Evolutionary conservation across 106 monocot genomes (phyloP), one percentile per base, ranked within the genome.

Genomic region (Chionographis japonica): DNA sequence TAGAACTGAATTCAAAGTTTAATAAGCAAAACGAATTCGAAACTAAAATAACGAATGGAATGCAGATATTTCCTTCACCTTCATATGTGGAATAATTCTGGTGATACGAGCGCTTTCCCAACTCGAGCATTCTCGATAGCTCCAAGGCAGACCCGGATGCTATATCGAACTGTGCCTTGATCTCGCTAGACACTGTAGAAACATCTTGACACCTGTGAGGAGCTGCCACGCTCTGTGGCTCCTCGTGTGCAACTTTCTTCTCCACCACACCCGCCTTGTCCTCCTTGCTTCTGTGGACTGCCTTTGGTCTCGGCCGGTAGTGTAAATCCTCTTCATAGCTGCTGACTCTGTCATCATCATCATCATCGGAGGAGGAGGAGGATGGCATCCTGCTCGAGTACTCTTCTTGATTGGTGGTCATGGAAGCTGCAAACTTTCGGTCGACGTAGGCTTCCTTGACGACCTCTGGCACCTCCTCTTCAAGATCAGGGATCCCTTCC

Each of bases 401-500:
- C 61, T 39, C 61, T 12, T 40, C 42, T 11, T 52, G 17, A 53
- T 55, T 76, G 6, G 68, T 6, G 2, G 88, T 71, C 2, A 68
- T 60, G 20, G 73, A 80, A 59, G 82, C 57, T 5, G 49, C 63
- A 19, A 58, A 77, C 50, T 86, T 94, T 60, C 58, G 56, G 19
- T 88, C 95, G 3, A 74, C 75, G 35, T 91, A 83, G 14, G 81
- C 92, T 65, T 93, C 93, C 69, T 90, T 99, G 4, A 85, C 77
- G 37, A 90, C 83, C 70, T 78, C 86, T 1, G 55, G 58, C 61
- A 75, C 88, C 37, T 80, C 86, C 2, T 87, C 87, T 36, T 95
- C 95, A 54, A 99, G 79, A 18, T 99, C 98, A 1, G 98, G 98
- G 40, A 99, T 93, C 8, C 98, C 98, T 68, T 99, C 98, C 61